Conservation (phyloP, 208 protist species). For the Acanthamoeba sp. region DNA sequence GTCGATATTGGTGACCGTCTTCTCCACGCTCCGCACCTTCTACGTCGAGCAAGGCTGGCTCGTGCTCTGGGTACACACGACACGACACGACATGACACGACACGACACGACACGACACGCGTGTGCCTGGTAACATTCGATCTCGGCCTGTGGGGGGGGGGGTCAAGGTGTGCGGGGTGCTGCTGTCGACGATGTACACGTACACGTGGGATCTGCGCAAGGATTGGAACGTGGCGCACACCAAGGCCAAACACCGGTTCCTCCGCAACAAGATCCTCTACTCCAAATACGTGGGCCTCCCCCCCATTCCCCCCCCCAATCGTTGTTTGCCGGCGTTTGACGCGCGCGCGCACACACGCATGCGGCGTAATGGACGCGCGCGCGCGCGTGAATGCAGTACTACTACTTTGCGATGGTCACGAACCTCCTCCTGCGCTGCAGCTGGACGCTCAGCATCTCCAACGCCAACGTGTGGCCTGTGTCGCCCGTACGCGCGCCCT, state of each 20-base stretch:
- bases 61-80: background rate
- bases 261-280: background rate
- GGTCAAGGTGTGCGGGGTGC: background rate
- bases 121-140: no score
- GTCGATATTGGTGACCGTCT: conserved; percentile 80
- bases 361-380: no score
- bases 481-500: background rate
- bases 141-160: no score
- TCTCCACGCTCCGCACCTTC: conserved; percentile 60
- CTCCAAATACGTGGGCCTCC: background rate
- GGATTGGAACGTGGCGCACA: conserved; percentile 32
- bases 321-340: no score
- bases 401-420: conserved; percentile 84
- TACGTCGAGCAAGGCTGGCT: background rate
- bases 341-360: no score
- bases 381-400: conserved; percentile 8
- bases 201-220: conserved; percentile 76
- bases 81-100: background rate
- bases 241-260: conserved; percentile 3
- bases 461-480: background rate
- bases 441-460: conserved; percentile 84
- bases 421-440: conserved; percentile 80
- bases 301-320: background rate
- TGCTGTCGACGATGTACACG: conserved; percentile 65
- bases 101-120: no score